These are phyloP conservation scores for Candida silvicultrix DNA, from an alignment of 805 yeast species.

Conservation along the genomic window DNA sequence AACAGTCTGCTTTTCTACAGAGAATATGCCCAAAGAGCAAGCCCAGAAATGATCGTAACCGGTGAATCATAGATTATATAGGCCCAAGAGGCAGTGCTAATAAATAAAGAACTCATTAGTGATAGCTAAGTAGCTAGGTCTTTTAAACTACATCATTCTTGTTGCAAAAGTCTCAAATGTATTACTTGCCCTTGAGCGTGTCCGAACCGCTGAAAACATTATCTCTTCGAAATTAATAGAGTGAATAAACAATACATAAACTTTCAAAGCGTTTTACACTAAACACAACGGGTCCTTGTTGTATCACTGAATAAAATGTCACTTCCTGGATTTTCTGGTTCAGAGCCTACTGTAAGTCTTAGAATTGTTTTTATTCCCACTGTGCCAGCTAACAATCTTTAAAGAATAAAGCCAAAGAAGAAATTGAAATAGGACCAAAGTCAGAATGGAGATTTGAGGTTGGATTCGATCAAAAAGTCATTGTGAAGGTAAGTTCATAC, in stretches of 20 bases:
- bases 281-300: too few relatives aligned
- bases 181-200: too few relatives aligned
- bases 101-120: too few relatives aligned
- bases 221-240: too few relatives aligned
- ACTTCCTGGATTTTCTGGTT: conserved; percentile 9
- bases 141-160: too few relatives aligned
- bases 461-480: conserved; percentile 41
- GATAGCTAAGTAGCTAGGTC: too few relatives aligned
- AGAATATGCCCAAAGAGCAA: conserved; percentile 80
- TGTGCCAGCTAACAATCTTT: background rate
- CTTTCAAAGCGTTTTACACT: too few relatives aligned
- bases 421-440: conserved; percentile 21
- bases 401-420: conserved; percentile 5
- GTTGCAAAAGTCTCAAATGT: too few relatives aligned
- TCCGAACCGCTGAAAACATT: background rate
- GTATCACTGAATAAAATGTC: conserved; percentile 6
- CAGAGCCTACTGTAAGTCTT: conserved; percentile 4
- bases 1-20: conserved; percentile 31
- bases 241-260: too few relatives aligned
- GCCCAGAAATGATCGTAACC: conserved; percentile 44
- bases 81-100: too few relatives aligned
- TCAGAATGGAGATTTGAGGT: conserved; percentile 80
- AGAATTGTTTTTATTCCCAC: too few relatives aligned
- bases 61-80: conserved; percentile 9
- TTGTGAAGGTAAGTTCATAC: conserved; percentile 41